Evolutionary conservation across 768 basidiomycete genomes (phyloP).

Genomic region (Leucocoprinus leucothites): DNA sequence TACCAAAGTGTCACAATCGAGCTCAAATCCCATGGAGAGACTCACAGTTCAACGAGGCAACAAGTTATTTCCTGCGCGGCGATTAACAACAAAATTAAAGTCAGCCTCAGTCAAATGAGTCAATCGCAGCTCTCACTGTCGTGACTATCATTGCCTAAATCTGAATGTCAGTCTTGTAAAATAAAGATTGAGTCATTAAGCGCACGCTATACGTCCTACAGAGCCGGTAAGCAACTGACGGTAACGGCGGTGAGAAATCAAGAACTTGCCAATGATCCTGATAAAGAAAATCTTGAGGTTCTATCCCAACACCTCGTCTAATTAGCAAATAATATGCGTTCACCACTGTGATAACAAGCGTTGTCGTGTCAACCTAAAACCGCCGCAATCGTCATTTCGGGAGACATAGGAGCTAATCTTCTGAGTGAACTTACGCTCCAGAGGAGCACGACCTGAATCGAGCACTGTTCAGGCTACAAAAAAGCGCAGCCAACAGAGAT

Average conservation of each 20-base stretch:
- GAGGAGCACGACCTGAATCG: no score
- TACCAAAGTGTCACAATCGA: background rate
- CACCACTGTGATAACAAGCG: background rate
- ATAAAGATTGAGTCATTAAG: no score
- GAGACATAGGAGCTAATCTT: no score
- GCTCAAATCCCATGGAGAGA: no score
- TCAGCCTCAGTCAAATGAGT: background rate
- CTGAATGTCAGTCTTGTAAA: no score
- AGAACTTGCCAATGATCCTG: slow-evolving; percentile 1
- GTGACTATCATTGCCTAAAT: background rate
- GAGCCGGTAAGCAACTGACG: no score
- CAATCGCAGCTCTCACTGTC: background rate
- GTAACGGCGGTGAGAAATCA: no score
- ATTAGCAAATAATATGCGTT: background rate
- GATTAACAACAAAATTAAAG: no score
- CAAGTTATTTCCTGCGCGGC: slow-evolving; percentile 1
- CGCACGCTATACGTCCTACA: no score
- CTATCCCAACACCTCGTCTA: slow-evolving; percentile 1
- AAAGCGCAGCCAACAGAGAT: background rate
- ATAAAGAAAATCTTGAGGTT: background rate
- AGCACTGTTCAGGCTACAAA: no score
- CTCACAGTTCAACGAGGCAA: background rate
- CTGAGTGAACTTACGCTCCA: no score
- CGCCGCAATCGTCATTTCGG: no score
- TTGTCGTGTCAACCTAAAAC: background rate